A percentile compares a stretch with the other conserved stretches of the same genome.
Conservation (phyloP, 2,329 filamentous ascomycete species). For the Colletotrichum scovillei region DNA sequence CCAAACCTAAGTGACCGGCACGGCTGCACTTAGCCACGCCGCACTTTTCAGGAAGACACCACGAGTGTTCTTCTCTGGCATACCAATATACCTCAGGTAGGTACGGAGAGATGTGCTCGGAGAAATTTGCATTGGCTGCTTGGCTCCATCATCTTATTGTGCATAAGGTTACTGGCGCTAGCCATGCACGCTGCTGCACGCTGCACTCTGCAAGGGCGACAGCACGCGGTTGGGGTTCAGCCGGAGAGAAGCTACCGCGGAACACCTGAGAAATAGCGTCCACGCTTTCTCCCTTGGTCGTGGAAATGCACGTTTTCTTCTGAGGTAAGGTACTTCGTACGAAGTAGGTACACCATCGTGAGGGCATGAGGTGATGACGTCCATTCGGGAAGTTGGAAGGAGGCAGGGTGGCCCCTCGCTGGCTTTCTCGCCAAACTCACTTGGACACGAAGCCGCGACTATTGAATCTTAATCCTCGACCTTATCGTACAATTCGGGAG, state of each 20-base stretch:
- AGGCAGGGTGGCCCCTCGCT: not conserved
- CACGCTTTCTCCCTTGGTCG: not conserved
- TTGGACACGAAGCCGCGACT: not conserved
- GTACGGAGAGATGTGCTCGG: too few relatives aligned
- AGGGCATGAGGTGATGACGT: not conserved
- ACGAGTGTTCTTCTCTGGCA: not conserved
- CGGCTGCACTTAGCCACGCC: not conserved
- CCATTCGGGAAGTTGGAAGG: not conserved
- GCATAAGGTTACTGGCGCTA: not conserved
- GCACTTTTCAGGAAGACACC: not conserved
- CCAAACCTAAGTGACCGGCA: not conserved
- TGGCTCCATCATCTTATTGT: not conserved
- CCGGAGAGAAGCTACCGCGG: not conserved
- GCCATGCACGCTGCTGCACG: not conserved
- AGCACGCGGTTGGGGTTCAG: not conserved
- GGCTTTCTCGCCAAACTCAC: not conserved
- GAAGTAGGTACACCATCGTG: not conserved
- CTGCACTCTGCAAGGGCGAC: conserved; percentile 12
- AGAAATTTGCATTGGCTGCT: not conserved
- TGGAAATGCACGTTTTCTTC: not conserved
- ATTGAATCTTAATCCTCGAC: not conserved
- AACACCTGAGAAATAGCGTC: not conserved
- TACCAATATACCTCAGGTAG: not conserved
- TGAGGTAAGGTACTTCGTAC: too few relatives aligned
- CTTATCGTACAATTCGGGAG: not conserved